phyloP scores from a whole-genome alignment of 768 basidiomycete species.

The Chalciporus sphaerocephalus region DNA sequence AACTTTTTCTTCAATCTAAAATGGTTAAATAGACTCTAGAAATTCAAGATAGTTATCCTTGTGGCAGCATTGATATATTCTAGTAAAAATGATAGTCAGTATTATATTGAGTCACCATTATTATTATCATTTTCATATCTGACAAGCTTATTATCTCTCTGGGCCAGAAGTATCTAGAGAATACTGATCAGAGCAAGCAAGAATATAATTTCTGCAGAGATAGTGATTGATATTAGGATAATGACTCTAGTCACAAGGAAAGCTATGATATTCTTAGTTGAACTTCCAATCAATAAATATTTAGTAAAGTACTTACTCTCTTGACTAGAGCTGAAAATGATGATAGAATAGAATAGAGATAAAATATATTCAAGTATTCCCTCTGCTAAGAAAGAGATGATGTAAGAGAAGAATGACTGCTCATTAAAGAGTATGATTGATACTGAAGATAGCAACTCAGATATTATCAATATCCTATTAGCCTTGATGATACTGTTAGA shows the following conservation, averaged over 20 bases:
- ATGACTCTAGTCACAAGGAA: constrained; percentile 90
- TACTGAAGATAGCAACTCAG: constrained; percentile 69
- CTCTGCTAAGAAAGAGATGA: constrained; percentile 58
- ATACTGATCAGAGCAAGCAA: constrained; percentile 80
- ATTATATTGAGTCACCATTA: constrained; percentile 70
- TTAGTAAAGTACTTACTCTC: constrained; percentile 47
- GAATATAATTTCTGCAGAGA: constrained; percentile 91
- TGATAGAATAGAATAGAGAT: constrained; percentile 80
- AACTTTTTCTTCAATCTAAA: constrained; percentile 49
- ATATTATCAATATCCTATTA: constrained; percentile 88
- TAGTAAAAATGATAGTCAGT: constrained; percentile 81
- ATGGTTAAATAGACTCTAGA: constrained; percentile 34
- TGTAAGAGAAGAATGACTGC: constrained; percentile 71
- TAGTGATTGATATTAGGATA: constrained; percentile 95
- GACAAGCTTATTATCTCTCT: constrained; percentile 66
- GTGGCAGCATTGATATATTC: constrained; percentile 91
- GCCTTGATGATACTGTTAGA: constrained; percentile 67
- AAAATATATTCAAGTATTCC: constrained; percentile 70
- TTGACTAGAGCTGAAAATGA: constrained; percentile 69
- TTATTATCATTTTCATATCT: constrained; percentile 68
- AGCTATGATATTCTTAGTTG: constrained; percentile 39
- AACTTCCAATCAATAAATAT: not conserved
- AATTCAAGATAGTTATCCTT: constrained; percentile 72
- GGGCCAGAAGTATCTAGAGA: constrained; percentile 82
- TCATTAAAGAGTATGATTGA: constrained; percentile 91